Evolutionary conservation across 805 yeast species (phyloP).

Genomic region (Naumovozyma dairenensis): DNA sequence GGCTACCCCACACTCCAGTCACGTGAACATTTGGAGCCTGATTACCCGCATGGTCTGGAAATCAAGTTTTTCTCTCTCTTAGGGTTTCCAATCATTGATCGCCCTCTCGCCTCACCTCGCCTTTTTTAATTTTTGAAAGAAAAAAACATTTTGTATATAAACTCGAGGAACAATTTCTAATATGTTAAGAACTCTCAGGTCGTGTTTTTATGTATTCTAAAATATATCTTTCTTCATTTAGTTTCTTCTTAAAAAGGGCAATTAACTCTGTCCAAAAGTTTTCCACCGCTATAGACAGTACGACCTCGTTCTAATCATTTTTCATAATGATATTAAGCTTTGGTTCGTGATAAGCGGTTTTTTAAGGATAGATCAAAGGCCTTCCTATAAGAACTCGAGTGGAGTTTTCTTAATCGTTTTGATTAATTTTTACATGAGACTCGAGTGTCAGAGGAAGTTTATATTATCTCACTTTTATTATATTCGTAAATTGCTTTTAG

Average conservation of each 20-base stretch:
- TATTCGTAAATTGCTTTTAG: background rate
- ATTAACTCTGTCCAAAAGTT: constrained; percentile 55
- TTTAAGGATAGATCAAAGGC: constrained; percentile 23
- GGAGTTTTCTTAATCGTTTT: constrained; percentile 14
- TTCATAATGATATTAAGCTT: constrained; percentile 6
- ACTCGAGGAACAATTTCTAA: no score
- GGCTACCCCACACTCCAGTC: no score
- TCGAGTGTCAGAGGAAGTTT: constrained; percentile 30
- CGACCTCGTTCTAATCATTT: constrained; percentile 23
- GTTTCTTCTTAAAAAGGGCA: constrained; percentile 5
- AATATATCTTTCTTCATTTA: constrained; percentile 24
- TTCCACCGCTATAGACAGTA: constrained; percentile 66
- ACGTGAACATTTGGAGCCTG: no score
- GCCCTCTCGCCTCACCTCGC: no score
- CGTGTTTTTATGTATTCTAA: no score
- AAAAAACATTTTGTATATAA: no score
- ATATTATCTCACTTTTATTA: constrained; percentile 9
- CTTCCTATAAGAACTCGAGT: constrained; percentile 29
- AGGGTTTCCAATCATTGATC: no score
- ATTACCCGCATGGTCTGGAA: no score
- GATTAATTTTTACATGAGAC: constrained; percentile 17
- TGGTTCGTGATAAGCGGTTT: constrained; percentile 26
- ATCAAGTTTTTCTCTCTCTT: no score
- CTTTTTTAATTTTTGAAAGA: no score
- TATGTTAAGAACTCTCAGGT: no score